Conservation (phyloP, 371 early-diverging fungal species). For the Mortierella sp. region DNA sequence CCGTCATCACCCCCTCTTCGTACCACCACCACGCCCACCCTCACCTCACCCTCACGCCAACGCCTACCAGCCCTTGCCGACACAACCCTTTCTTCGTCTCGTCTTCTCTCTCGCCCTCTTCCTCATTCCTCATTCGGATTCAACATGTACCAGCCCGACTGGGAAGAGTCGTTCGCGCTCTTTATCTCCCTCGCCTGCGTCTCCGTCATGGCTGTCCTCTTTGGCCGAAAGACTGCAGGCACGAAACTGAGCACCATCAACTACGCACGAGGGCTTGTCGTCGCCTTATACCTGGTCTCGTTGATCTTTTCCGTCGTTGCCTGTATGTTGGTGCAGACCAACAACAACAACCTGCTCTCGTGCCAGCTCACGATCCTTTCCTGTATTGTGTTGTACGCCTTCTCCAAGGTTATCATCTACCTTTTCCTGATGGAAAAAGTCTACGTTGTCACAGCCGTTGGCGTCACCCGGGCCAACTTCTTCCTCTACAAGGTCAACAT, state of each 20-base stretch:
- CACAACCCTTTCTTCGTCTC: background rate
- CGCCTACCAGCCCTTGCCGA: background rate
- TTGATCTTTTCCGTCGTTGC: constrained; percentile 66
- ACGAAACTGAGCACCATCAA: constrained; percentile 53
- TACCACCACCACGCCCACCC: background rate
- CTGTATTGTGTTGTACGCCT: constrained; percentile 57
- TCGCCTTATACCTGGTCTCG: constrained; percentile 56
- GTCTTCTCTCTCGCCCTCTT: background rate
- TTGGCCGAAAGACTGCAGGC: constrained; percentile 67
- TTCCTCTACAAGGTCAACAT: constrained; percentile 58
- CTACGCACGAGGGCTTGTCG: constrained; percentile 61
- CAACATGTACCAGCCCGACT: constrained; percentile 40
- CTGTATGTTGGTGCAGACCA: constrained; percentile 64
- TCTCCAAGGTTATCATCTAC: constrained; percentile 60
- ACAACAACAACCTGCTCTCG: constrained; percentile 63
- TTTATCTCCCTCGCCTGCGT: constrained; percentile 60
- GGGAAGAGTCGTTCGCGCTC: constrained; percentile 36
- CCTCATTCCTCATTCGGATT: background rate
- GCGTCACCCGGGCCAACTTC: constrained; percentile 36
- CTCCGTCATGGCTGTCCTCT: constrained; percentile 62
- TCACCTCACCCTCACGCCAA: constrained; percentile 2
- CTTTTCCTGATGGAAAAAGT: constrained; percentile 72
- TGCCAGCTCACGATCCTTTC: constrained; percentile 61
- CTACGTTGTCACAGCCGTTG: constrained; percentile 50
- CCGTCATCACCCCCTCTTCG: background rate